A percentile compares a stretch with the other conserved stretches of the same genome.
Evolutionary conservation across 257 asterid species (phyloP).

Genomic region (Phtheirospermum japonicum): DNA sequence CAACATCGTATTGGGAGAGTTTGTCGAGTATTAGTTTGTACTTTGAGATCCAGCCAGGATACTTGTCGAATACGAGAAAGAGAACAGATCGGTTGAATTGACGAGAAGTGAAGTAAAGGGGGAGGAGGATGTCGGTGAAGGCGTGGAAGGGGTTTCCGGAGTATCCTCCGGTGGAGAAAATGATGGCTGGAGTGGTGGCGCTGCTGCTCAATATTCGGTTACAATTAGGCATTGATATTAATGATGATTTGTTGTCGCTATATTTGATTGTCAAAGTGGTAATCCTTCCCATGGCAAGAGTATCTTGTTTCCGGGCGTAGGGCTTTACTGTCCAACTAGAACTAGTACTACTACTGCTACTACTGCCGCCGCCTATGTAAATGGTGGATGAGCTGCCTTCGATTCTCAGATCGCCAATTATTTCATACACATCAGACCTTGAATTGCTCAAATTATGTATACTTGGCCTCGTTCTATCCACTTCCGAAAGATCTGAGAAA

Average conservation of each 20-base stretch:
- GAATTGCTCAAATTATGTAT: conserved; percentile 27
- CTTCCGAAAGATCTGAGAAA: not conserved
- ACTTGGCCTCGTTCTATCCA: conserved; percentile 17
- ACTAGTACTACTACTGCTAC: no score
- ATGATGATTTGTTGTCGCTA: not conserved
- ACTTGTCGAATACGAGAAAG: conserved; percentile 37
- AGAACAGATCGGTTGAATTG: conserved; percentile 35
- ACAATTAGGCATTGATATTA: conserved; percentile 35
- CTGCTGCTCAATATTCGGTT: conserved; percentile 22
- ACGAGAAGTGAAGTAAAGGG: conserved; percentile 44
- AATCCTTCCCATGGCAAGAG: conserved; percentile 1
- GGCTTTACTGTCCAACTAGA: conserved; percentile 43
- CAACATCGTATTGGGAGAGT: conserved; percentile 38
- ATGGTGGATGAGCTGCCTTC: conserved; percentile 45
- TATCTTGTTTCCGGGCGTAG: conserved; percentile 48
- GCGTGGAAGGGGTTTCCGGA: conserved; percentile 57
- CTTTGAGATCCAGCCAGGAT: conserved; percentile 35
- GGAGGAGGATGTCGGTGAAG: conserved; percentile 54
- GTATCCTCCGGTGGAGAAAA: conserved; percentile 53
- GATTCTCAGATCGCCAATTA: conserved; percentile 60
- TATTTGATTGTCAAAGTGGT: not conserved
- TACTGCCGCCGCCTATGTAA: conserved; percentile 32
- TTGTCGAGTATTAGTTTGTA: conserved; percentile 28
- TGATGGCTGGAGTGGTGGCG: conserved; percentile 35
- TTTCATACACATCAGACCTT: conserved; percentile 48